Conservation (phyloP, 2,329 filamentous ascomycete species). For the Magnaporthiopsis poae region DNA sequence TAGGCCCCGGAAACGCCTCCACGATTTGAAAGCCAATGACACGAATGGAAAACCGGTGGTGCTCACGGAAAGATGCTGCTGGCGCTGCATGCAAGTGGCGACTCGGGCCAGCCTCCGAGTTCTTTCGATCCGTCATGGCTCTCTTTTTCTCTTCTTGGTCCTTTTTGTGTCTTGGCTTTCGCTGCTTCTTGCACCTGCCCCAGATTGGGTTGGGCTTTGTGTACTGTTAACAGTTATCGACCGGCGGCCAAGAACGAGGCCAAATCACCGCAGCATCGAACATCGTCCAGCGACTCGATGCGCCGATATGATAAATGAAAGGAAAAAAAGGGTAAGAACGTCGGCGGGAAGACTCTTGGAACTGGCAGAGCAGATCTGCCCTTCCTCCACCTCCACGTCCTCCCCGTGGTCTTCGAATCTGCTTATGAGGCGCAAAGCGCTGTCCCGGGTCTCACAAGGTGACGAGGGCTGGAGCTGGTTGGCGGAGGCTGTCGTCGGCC, state of each 20-base stretch:
- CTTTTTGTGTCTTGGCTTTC: background rate
- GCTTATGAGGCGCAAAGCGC: background rate
- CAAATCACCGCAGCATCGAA: background rate
- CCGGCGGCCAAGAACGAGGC: background rate
- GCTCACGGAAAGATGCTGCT: slow-evolving; percentile 44
- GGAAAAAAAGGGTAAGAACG: background rate
- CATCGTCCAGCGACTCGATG: slow-evolving; percentile 1
- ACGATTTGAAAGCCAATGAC: background rate
- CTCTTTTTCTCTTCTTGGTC: background rate
- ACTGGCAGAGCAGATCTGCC: background rate
- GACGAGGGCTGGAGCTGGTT: background rate
- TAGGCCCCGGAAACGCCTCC: background rate
- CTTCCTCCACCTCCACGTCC: background rate
- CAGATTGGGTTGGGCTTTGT: background rate
- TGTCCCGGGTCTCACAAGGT: background rate
- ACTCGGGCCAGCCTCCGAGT: slow-evolving; percentile 31
- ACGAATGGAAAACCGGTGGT: slow-evolving; percentile 16
- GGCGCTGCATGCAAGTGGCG: slow-evolving; percentile 34
- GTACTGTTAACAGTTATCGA: background rate
- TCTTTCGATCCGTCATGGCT: slow-evolving; percentile 36
- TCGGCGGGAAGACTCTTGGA: background rate
- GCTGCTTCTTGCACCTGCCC: background rate
- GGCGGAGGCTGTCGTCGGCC: background rate
- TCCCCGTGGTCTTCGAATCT: background rate
- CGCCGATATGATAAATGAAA: background rate